phyloP scores from a whole-genome alignment of 2,329 filamentous ascomycete species.

The Fragosphaeria purpurea region DNA sequence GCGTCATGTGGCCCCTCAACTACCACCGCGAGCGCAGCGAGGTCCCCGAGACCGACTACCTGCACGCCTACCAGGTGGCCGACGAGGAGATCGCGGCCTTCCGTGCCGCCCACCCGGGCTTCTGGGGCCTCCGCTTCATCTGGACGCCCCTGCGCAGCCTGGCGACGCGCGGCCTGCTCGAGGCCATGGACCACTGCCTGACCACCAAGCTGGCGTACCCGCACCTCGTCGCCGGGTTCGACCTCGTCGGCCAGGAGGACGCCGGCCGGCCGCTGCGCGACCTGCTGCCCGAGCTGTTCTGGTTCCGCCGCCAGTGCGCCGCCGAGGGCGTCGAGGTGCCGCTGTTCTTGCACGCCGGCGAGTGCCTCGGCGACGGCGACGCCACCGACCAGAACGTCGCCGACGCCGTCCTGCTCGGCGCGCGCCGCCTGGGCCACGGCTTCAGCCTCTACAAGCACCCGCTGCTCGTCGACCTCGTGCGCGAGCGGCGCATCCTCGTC shows the following conservation, averaged over 20 bases:
- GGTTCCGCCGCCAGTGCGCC: constrained; percentile 80
- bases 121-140: constrained; percentile 79
- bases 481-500: constrained; percentile 76
- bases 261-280: constrained; percentile 64
- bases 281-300: constrained; percentile 76
- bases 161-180: constrained; percentile 55
- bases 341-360: constrained; percentile 93
- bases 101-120: constrained; percentile 49
- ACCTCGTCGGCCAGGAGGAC: constrained; percentile 84
- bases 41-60: constrained; percentile 55
- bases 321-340: constrained; percentile 72
- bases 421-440: constrained; percentile 79
- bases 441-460: constrained; percentile 89
- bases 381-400: constrained; percentile 73
- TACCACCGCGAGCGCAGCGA: constrained; percentile 59
- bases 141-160: constrained; percentile 66
- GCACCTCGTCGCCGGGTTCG: constrained; percentile 74
- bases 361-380: constrained; percentile 67
- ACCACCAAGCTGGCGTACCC: constrained; percentile 70
- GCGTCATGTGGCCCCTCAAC: constrained; percentile 60
- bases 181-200: constrained; percentile 83
- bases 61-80: constrained; percentile 60
- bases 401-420: constrained; percentile 78
- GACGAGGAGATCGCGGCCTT: constrained; percentile 72
- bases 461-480: constrained; percentile 76